phyloP scores from a whole-genome alignment of 768 basidiomycete genomes.

The Pisolithus orientalis region DNA sequence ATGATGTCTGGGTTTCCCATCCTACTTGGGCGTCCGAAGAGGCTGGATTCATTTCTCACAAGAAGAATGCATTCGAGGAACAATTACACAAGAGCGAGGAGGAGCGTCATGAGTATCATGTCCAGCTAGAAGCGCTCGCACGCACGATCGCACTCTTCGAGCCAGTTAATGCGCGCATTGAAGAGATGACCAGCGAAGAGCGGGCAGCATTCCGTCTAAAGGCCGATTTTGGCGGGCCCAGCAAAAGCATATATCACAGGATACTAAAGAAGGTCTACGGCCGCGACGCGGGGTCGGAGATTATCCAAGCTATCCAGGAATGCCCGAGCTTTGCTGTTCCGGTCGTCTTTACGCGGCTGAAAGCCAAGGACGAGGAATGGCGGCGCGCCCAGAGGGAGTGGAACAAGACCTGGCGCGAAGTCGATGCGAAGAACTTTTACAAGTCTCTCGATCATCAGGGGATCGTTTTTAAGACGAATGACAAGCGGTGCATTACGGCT shows the following conservation, averaged over 20 bases:
- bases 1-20: conserved; percentile 97
- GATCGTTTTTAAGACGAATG: conserved; percentile 88
- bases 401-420: conserved; percentile 95
- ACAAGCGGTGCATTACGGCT: conserved; percentile 87
- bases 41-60: conserved; percentile 88
- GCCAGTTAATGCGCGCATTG: conserved; percentile 77
- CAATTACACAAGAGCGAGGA: conserved; percentile 96
- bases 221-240: conserved; percentile 83
- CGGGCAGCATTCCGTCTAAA: conserved; percentile 74
- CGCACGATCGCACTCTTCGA: conserved; percentile 91
- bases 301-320: conserved; percentile 85
- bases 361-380: conserved; percentile 97
- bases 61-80: conserved; percentile 96
- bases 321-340: conserved; percentile 87
- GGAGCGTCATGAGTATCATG: conserved; percentile 96
- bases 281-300: conserved; percentile 64
- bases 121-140: conserved; percentile 84
- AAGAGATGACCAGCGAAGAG: conserved; percentile 86
- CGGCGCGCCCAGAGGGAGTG: conserved; percentile 89
- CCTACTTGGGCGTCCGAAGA: conserved; percentile 98
- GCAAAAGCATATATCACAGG: conserved; percentile 84
- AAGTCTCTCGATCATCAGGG: conserved; percentile 96
- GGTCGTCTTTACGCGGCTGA: conserved; percentile 82
- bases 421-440: conserved; percentile 97
- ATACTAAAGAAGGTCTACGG: conserved; percentile 95